These are phyloP conservation scores for Micractinium sp. DNA, from an alignment of 139 green algal species.

Conservation along the genomic window DNA sequence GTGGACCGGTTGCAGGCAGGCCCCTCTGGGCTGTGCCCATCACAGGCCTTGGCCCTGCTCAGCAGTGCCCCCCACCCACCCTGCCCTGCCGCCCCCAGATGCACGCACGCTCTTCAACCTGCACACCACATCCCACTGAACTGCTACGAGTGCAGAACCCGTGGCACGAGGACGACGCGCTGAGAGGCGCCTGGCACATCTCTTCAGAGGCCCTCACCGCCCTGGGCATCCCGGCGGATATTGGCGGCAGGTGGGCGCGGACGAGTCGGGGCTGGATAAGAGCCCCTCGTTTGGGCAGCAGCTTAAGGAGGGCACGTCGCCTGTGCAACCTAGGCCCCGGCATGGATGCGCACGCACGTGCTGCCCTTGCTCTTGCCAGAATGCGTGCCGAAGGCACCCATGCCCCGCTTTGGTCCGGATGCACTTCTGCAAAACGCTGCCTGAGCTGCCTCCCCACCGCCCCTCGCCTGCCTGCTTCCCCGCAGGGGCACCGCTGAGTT, in stretches of 20 bases:
- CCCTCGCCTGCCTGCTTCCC: not conserved
- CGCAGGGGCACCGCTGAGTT: not conserved
- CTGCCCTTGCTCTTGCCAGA: not conserved
- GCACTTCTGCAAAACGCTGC: too few species aligned
- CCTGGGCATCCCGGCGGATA: not conserved
- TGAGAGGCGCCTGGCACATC: not conserved
- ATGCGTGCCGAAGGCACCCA: not conserved
- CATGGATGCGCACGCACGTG: too few species aligned
- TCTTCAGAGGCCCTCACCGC: not conserved
- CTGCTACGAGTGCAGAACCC: not conserved
- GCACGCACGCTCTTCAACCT: not conserved
- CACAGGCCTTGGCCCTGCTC: too few species aligned
- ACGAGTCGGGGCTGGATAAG: not conserved
- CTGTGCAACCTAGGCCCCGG: not conserved
- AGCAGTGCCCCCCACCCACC: not conserved
- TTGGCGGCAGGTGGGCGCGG: not conserved
- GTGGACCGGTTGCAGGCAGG: not conserved
- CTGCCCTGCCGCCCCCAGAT: not conserved
- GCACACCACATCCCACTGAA: too few species aligned
- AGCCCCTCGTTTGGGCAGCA: not conserved
- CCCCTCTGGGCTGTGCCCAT: too few species aligned
- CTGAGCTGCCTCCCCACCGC: not conserved
- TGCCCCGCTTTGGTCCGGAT: not conserved
- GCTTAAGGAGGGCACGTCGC: not conserved
- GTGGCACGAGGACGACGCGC: not conserved